Evolutionary conservation across 2,329 filamentous ascomycete genomes (phyloP).

Genomic region (Colletotrichum sidae): DNA sequence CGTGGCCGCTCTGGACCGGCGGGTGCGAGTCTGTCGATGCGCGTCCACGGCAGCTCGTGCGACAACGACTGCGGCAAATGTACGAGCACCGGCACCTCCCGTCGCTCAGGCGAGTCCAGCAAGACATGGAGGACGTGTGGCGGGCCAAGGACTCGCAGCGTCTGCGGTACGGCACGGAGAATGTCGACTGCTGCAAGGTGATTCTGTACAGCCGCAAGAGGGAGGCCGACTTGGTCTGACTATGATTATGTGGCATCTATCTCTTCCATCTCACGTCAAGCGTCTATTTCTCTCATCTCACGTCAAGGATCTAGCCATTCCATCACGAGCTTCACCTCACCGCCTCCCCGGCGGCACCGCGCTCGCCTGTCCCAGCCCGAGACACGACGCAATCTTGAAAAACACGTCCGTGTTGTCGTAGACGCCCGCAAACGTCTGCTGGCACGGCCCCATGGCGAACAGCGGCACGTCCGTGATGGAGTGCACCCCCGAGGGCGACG

Average conservation of each 20-base stretch:
- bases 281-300: not conserved
- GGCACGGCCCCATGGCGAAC: conserved; percentile 82
- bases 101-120: conserved; percentile 42
- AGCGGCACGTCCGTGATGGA: conserved; percentile 84
- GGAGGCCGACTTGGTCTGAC: conserved; percentile 30
- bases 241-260: not conserved
- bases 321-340: not conserved
- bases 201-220: conserved; percentile 24
- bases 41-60: conserved; percentile 40
- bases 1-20: conserved; percentile 48
- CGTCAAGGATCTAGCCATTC: not conserved
- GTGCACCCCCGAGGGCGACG: conserved; percentile 76
- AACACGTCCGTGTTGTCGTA: conserved; percentile 80
- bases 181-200: conserved; percentile 45
- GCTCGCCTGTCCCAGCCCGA: conserved; percentile 61
- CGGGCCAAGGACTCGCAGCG: conserved; percentile 44
- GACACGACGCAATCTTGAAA: conserved; percentile 77
- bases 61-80: conserved; percentile 43
- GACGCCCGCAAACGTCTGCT: conserved; percentile 78
- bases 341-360: conserved; percentile 4
- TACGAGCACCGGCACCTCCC: conserved; percentile 44
- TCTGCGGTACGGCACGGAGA: conserved; percentile 43
- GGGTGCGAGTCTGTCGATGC: conserved; percentile 46
- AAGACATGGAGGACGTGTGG: conserved; percentile 47
- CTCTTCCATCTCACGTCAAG: not conserved